Evolutionary conservation across 2,329 filamentous ascomycete genomes (phyloP).

Genomic region (Sordariomycetes sp.): DNA sequence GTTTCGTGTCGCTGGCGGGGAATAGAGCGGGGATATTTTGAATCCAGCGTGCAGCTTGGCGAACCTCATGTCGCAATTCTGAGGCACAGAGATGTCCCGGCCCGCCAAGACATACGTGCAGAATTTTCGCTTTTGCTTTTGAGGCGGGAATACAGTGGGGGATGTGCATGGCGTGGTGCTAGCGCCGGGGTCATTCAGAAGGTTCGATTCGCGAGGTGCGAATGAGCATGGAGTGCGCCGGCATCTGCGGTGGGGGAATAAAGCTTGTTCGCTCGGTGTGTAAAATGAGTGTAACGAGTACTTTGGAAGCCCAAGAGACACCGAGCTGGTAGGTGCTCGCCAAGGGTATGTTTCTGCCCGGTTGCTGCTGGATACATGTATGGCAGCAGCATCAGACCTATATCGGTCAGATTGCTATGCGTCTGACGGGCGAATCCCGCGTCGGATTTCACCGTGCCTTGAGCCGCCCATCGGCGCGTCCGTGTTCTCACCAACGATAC

Average conservation of each 20-base stretch:
- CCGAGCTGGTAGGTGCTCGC: neutral
- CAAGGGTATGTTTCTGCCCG: neutral
- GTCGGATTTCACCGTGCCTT: neutral
- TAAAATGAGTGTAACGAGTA: neutral
- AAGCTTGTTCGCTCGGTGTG: neutral
- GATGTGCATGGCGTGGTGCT: neutral
- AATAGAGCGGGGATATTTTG: neutral
- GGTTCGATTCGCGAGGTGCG: neutral
- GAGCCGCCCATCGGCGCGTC: neutral
- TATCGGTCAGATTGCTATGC: neutral
- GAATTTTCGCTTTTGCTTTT: neutral
- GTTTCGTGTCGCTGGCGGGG: neutral
- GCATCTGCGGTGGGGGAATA: neutral
- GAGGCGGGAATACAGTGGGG: neutral
- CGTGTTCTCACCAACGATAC: neutral
- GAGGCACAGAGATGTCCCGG: neutral
- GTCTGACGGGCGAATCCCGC: neutral
- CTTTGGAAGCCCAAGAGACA: neutral
- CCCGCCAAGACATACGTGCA: neutral
- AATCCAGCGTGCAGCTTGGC: neutral
- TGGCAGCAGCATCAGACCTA: neutral
- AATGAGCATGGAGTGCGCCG: neutral
- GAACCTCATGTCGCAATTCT: neutral
- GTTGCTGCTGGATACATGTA: neutral
- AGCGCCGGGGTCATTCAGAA: neutral